These are phyloP conservation scores for Coemansia sp. DNA, from an alignment of 192 early-diverging fungal genomes.

Conservation along the genomic window DNA sequence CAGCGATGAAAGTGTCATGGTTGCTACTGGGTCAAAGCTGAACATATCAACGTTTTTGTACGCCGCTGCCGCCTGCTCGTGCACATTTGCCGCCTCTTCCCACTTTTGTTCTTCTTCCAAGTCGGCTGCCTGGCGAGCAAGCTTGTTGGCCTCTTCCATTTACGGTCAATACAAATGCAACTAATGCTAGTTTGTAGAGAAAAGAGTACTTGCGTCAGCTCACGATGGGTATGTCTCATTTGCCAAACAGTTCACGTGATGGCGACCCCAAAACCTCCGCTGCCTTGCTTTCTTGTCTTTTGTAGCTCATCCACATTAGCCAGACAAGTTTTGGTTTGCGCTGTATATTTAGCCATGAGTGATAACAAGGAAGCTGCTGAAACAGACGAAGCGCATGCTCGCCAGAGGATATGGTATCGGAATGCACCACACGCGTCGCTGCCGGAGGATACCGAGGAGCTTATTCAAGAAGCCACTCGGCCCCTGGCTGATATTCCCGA, in stretches of 20 bases:
- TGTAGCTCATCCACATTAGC: too few species aligned
- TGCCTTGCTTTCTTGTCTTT: too few species aligned
- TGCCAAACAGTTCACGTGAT: too few species aligned
- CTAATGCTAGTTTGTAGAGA: too few species aligned
- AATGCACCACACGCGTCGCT: constrained; percentile 23
- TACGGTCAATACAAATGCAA: not conserved
- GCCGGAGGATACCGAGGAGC: constrained; percentile 42
- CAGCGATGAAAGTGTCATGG: constrained; percentile 35
- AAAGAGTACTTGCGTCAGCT: too few species aligned
- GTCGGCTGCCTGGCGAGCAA: constrained; percentile 29
- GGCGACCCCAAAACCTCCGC: too few species aligned
- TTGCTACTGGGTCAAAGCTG: constrained; percentile 45
- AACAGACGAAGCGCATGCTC: not conserved
- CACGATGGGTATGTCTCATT: too few species aligned
- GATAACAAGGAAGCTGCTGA: not conserved
- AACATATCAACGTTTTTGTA: constrained; percentile 21
- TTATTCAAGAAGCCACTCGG: constrained; percentile 37
- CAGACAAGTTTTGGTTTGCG: too few species aligned
- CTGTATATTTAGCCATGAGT: too few species aligned
- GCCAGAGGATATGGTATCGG: constrained; percentile 18
- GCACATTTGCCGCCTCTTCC: constrained; percentile 21
- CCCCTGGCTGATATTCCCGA: constrained; percentile 35
- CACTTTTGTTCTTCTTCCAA: constrained; percentile 23
- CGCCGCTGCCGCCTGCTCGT: constrained; percentile 25
- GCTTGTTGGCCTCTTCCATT: constrained; percentile 40